Evolutionary conservation across 1,139 yeast genomes (phyloP).

Genomic region (Magnusiomyces ingens): DNA sequence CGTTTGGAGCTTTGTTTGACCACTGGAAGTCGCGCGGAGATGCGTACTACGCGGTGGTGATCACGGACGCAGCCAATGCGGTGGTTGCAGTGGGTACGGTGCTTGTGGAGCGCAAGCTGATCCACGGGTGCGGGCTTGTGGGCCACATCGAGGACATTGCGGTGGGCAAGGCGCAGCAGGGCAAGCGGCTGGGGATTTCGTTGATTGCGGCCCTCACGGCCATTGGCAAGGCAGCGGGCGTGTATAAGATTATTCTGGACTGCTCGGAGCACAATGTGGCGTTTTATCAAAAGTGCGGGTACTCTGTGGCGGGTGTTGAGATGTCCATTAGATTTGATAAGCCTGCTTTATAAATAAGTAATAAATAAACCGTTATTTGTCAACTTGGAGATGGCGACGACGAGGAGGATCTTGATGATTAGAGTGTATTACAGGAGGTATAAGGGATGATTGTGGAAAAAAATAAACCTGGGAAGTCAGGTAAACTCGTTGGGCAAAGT

Average conservation of each 20-base stretch:
- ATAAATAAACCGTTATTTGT: too few relatives aligned
- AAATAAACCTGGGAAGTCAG: too few relatives aligned
- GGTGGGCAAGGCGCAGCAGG: slow-evolving; percentile 69
- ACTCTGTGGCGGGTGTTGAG: slow-evolving; percentile 50
- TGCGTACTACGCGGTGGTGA: slow-evolving; percentile 49
- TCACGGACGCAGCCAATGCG: slow-evolving; percentile 33
- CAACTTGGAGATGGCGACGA: too few relatives aligned
- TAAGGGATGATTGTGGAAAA: too few relatives aligned
- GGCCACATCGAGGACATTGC: slow-evolving; percentile 97
- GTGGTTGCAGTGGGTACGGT: slow-evolving; percentile 39
- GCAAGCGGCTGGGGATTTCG: slow-evolving; percentile 66
- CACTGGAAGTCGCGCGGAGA: slow-evolving; percentile 44
- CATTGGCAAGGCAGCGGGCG: slow-evolving; percentile 55
- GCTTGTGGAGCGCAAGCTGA: slow-evolving; percentile 47
- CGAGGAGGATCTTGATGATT: too few relatives aligned
- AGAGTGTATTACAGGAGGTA: too few relatives aligned
- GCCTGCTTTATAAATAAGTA: neutral
- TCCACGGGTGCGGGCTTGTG: slow-evolving; percentile 72
- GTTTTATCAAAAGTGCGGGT: slow-evolving; percentile 86
- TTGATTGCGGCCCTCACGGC: slow-evolving; percentile 58
- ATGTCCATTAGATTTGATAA: slow-evolving; percentile 42
- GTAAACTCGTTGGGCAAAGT: neutral
- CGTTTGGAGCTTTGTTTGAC: slow-evolving; percentile 40
- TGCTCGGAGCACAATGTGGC: slow-evolving; percentile 75
- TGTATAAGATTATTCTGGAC: slow-evolving; percentile 86